Evolutionary conservation across 108 stramenopile species (phyloP).

Genomic region (Stephanodiscus minutulus): DNA sequence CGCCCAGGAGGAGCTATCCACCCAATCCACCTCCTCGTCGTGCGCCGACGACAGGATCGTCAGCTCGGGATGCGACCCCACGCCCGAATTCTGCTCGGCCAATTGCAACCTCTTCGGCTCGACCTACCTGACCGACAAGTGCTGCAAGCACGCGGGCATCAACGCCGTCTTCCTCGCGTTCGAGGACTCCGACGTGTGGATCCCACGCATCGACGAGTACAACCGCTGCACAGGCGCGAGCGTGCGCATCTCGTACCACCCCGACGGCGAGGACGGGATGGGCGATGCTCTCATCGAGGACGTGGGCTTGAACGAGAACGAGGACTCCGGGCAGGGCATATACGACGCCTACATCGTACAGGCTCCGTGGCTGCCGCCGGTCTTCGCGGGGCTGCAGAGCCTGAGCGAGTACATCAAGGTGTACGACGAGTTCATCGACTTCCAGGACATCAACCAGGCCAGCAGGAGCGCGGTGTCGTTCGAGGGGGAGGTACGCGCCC

Average conservation of each 20-base stretch:
- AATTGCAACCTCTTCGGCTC: constrained; percentile 30
- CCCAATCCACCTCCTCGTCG: background rate
- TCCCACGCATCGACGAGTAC: constrained; percentile 43
- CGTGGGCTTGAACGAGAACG: constrained; percentile 34
- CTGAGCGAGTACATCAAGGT: constrained; percentile 30
- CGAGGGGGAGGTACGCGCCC: constrained; percentile 30
- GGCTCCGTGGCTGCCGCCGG: constrained; percentile 41
- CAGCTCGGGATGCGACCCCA: constrained; percentile 15
- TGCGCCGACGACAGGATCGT: constrained; percentile 16
- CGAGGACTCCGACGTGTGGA: constrained; percentile 28
- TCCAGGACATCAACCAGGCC: constrained; percentile 43
- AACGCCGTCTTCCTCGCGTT: constrained; percentile 49
- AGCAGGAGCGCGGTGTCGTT: constrained; percentile 29
- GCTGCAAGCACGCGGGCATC: constrained; percentile 39
- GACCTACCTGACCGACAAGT: constrained; percentile 46
- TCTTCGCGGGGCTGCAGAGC: constrained; percentile 30
- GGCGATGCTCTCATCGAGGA: constrained; percentile 37
- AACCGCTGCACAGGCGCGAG: constrained; percentile 44
- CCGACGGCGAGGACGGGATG: constrained; percentile 46
- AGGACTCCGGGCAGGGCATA: constrained; percentile 36
- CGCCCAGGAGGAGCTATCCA: too few species aligned
- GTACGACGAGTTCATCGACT: constrained; percentile 28
- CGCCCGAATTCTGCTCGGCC: constrained; percentile 8
- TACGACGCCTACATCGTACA: constrained; percentile 50
- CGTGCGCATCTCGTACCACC: constrained; percentile 27